Evolutionary conservation across 495 filamentous ascomycete genomes (phyloP), one percentile per base, ranked within the genome.

Genomic region (Physcia stellaris): DNA sequence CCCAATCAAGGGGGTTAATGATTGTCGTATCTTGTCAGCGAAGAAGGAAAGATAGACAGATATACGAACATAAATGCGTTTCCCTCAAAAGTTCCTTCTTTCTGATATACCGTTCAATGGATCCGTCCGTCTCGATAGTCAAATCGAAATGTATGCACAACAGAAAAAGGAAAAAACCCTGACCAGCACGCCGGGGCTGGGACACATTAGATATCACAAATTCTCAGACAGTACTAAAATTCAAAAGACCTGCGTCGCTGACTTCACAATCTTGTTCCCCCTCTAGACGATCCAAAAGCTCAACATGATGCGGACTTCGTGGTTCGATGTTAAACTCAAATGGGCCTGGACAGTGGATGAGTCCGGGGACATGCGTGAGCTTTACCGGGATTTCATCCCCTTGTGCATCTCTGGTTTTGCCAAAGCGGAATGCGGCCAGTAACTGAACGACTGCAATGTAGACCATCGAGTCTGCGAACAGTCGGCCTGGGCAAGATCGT

Each of bases 221-320:
- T n/a, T n/a, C n/a, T n/a, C n/a, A n/a, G n/a, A n/a, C n/a, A n/a
- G n/a, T n/a, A n/a, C 51, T 13, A 28, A 28, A 13, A 28, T 28
- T 13, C 26, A 28, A 28, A 28, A 13, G 13, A 9, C 26, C 26
- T 28, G 9, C n/a, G 13, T 28, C 66, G 61, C 47, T 60, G n/a
- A n/a, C 31, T 42, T 64, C 57, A 61, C 61, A 71, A 2, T 64
- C 67, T 49, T 56, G 49, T 4, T 57, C 51, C 6, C 52, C 37
- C 35, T 66, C 66, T 12, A 66, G 51, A 1, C 43, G 42, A 20
- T 47, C 35, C 5, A 69, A 52, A 13, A 65, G 39, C 17, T 49
- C 43, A 29, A 37, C 47, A 42, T 62, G 56, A 18, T 32, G 23
- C 27, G 31, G 28, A 34, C 48, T 60, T n/a, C 64, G 50, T 2